Evolutionary conservation across 192 early-diverging fungal genomes (phyloP).

Genomic region (Backusella psychrophila): DNA sequence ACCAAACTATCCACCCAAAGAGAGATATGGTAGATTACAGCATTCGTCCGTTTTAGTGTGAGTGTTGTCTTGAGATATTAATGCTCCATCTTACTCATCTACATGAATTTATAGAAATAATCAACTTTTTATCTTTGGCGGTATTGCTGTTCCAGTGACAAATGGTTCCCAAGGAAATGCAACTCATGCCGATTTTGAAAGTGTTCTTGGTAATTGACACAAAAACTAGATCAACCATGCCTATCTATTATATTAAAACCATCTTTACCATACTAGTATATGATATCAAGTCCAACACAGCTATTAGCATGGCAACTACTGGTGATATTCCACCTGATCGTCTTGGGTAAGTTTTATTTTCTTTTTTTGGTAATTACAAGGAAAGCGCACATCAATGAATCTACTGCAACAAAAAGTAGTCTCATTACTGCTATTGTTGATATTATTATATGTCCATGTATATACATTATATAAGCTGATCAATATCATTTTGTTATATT

Average conservation of each 20-base stretch:
- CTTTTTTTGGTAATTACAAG: not conserved
- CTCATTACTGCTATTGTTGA: no score
- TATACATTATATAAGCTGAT: not conserved
- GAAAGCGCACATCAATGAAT: not conserved
- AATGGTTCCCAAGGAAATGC: not conserved
- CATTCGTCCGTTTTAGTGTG: slow-evolving; percentile 5
- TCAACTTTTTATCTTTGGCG: slow-evolving; percentile 15
- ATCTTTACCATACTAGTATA: not conserved
- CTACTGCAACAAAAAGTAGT: not conserved
- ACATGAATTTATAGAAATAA: slow-evolving; percentile 12
- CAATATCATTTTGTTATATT: not conserved
- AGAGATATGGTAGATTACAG: slow-evolving; percentile 5
- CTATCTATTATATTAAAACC: not conserved
- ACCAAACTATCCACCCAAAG: not conserved
- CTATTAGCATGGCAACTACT: slow-evolving; percentile 4
- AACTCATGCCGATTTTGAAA: slow-evolving; percentile 11
- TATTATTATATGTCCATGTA: not conserved
- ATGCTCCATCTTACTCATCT: not conserved
- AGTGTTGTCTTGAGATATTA: not conserved
- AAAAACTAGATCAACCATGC: not conserved
- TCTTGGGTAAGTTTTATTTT: slow-evolving; percentile 7
- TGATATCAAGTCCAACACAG: slow-evolving; percentile 9
- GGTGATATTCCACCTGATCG: slow-evolving; percentile 18
- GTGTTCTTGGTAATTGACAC: slow-evolving; percentile 10
- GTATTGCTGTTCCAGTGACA: not conserved